Evolutionary conservation across 768 basidiomycete genomes (phyloP), one percentile per base, ranked within the genome.

Genomic region (Tylopilus balloui): DNA sequence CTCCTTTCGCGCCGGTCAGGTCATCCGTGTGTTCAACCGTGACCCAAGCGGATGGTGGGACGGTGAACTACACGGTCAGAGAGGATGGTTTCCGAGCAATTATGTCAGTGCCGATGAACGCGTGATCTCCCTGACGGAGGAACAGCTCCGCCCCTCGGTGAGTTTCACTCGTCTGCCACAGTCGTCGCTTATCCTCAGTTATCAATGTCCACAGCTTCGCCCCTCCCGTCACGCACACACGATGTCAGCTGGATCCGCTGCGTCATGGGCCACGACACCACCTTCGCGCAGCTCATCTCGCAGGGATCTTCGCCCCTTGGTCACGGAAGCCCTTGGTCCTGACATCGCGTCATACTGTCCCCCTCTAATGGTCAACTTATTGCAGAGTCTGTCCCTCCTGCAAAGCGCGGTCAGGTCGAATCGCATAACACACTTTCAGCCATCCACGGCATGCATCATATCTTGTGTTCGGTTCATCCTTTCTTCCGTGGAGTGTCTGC

Each of bases 61-160:
- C 63, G 96, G 96, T 10, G 92, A 98, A 69, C 67, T 95, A 15
- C 88, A 92, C 29, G 88, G 84, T 3, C 72, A 84, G 52, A 73
- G 94, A 59, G 96, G 96, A 12, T 99, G 96, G 96, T 98, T 98
- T 69, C 96, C 96, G 17, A 93, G 91, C 61, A 99, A 98, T 69
- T 98, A 96, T 70, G 88, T 91, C 55, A 85, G 83, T 56, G 71
- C 78, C 14, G 83, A 86, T 55, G 72, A 78, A 43, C 75, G 75
- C 44, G 62, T 68, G 19, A 62, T 69, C 8, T 74, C 80, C 32
- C 61, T 84, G 51, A 76, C 75, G 5, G 79, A 79, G 53, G 83
- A 86, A 60, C 78, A 83, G 50, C 70, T 78, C 45, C 65, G 61
- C 50, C 63, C 69, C 37, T 68, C 69, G 49, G 74, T 75, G 55